A percentile compares a stretch with the other conserved stretches of the same genome.
Evolutionary conservation across 768 basidiomycete genomes (phyloP).

Genomic region (Pseudohyphozyma bogoriensis): DNA sequence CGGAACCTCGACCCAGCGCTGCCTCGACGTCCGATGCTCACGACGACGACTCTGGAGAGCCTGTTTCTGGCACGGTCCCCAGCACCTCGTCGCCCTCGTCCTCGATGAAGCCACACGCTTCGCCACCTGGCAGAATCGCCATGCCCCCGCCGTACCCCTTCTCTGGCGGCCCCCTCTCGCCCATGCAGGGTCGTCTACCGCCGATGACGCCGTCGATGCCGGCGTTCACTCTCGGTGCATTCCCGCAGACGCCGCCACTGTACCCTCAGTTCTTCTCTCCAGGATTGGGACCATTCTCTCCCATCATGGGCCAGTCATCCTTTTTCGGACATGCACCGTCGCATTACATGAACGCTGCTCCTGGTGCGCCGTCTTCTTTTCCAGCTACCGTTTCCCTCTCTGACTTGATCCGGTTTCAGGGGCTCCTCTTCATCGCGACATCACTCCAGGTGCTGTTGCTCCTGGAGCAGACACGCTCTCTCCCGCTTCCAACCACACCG

Average conservation of each 20-base stretch:
- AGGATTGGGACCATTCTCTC: slow-evolving; percentile 31
- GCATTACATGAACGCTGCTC: neutral
- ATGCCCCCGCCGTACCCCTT: slow-evolving; percentile 39
- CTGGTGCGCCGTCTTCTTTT: slow-evolving; percentile 4
- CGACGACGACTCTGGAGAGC: neutral
- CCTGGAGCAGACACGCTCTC: neutral
- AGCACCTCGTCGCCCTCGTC: neutral
- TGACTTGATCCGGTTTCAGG: neutral
- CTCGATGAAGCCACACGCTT: slow-evolving; percentile 1
- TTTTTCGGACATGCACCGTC: neutral
- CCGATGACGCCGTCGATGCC: slow-evolving; percentile 98
- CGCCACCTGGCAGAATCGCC: slow-evolving; percentile 36
- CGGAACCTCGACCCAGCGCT: too few relatives aligned
- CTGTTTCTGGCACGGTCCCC: neutral
- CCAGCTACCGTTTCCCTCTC: neutral
- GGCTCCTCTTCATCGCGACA: neutral
- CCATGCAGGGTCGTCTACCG: slow-evolving; percentile 54
- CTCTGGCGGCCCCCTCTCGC: slow-evolving; percentile 19
- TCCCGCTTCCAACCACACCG: neutral
- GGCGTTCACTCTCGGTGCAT: slow-evolving; percentile 69
- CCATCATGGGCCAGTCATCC: slow-evolving; percentile 9
- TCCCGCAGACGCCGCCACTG: slow-evolving; percentile 42
- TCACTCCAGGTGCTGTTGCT: too few relatives aligned
- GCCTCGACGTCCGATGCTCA: neutral
- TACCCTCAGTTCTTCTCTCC: slow-evolving; percentile 54